Evolutionary conservation across 129 eudicot species (phyloP).

Genomic region (Lonicera japonica): DNA sequence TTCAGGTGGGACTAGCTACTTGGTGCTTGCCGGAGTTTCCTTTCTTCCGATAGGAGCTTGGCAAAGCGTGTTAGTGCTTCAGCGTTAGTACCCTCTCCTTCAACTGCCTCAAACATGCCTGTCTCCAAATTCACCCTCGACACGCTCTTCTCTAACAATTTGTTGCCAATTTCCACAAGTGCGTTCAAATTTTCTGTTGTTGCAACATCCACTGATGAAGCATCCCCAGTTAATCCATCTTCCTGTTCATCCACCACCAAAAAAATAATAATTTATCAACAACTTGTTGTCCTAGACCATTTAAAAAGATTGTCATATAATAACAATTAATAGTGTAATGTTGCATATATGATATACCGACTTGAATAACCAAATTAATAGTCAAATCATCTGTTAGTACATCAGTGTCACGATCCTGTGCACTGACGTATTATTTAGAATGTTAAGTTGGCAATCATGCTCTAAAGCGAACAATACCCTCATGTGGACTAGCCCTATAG

Average conservation of each 20-base stretch:
- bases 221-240: slow-evolving; percentile 48
- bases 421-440: too few relatives aligned
- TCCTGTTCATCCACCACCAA: slow-evolving; percentile 25
- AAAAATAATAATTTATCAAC: too few relatives aligned
- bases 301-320: background rate
- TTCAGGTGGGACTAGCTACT: background rate
- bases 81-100: slow-evolving; percentile 54
- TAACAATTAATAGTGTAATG: too few relatives aligned
- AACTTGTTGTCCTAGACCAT: too few relatives aligned
- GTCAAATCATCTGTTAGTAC: too few relatives aligned
- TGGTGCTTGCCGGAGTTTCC: slow-evolving; percentile 16
- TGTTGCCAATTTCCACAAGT: slow-evolving; percentile 36
- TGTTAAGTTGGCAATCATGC: too few relatives aligned
- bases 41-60: slow-evolving; percentile 43
- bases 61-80: slow-evolving; percentile 62
- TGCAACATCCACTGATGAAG: slow-evolving; percentile 46
- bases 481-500: too few relatives aligned
- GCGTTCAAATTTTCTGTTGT: slow-evolving; percentile 37
- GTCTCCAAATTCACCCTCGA: slow-evolving; percentile 61
- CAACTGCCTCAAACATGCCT: slow-evolving; percentile 33
- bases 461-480: too few relatives aligned
- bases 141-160: slow-evolving; percentile 40
- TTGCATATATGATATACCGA: too few relatives aligned
- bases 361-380: too few relatives aligned
- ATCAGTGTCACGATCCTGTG: too few relatives aligned